Conservation (phyloP, 192 early-diverging fungal genomes). For the Coemansia sp. region DNA sequence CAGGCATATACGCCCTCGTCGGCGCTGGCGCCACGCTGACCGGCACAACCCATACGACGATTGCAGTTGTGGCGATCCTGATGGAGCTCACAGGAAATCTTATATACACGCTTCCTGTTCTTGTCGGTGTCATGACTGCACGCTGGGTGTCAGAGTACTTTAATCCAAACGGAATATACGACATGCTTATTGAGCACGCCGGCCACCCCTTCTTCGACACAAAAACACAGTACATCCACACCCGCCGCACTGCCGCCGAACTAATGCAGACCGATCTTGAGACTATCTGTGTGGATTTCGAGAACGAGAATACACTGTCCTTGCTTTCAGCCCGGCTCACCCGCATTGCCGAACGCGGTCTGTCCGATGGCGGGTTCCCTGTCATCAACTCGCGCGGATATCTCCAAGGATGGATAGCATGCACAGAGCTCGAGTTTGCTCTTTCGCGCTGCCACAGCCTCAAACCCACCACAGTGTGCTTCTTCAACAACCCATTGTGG, state of each 20-base stretch:
- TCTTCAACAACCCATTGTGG: slow-evolving; percentile 58
- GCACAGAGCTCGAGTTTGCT: slow-evolving; percentile 76
- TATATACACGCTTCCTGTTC: slow-evolving; percentile 67
- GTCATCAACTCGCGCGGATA: slow-evolving; percentile 58
- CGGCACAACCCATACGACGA: slow-evolving; percentile 63
- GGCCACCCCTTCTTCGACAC: slow-evolving; percentile 77
- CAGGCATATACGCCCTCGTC: slow-evolving; percentile 69
- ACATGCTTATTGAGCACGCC: slow-evolving; percentile 66
- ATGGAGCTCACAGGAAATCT: slow-evolving; percentile 81
- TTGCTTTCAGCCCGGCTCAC: slow-evolving; percentile 59
- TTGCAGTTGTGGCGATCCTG: slow-evolving; percentile 68
- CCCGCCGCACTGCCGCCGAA: slow-evolving; percentile 60
- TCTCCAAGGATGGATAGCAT: slow-evolving; percentile 80
- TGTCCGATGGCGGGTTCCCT: slow-evolving; percentile 78
- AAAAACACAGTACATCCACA: slow-evolving; percentile 70
- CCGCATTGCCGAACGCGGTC: slow-evolving; percentile 57
- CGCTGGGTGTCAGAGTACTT: slow-evolving; percentile 79
- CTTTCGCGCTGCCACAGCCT: slow-evolving; percentile 48
- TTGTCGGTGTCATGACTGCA: slow-evolving; percentile 58
- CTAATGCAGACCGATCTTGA: slow-evolving; percentile 65
- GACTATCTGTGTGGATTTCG: slow-evolving; percentile 64
- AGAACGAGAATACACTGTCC: slow-evolving; percentile 60
- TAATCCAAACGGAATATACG: slow-evolving; percentile 70
- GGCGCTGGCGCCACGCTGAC: slow-evolving; percentile 57
- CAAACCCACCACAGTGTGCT: slow-evolving; percentile 50